These are phyloP conservation scores for Cladosporium colombiae DNA, from an alignment of 2,329 filamentous ascomycete genomes.

Conservation along the genomic window DNA sequence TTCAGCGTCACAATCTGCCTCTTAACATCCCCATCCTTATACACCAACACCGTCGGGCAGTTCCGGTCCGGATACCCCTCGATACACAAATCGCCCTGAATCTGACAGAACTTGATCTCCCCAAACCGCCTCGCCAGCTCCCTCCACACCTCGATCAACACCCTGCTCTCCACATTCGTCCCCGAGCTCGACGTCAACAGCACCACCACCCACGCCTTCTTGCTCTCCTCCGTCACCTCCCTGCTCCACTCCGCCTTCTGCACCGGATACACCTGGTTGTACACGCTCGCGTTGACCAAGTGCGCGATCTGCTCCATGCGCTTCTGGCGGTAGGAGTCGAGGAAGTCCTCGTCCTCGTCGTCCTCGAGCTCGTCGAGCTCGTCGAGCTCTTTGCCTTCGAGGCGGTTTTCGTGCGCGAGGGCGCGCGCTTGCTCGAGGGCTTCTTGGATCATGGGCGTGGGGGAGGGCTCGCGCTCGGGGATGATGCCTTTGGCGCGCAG, in stretches of 20 bases:
- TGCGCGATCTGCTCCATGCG: slow-evolving; percentile 79
- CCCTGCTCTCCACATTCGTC: slow-evolving; percentile 79
- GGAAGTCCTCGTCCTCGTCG: slow-evolving; percentile 88
- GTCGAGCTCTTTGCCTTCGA: slow-evolving; percentile 92
- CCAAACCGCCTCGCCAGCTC: slow-evolving; percentile 82
- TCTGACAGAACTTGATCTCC: slow-evolving; percentile 97
- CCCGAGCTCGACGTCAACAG: slow-evolving; percentile 77
- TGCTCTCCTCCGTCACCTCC: slow-evolving; percentile 89
- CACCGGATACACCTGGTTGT: slow-evolving; percentile 89
- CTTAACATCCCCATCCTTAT: slow-evolving; percentile 88
- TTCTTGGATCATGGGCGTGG: slow-evolving; percentile 94
- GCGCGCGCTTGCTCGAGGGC: slow-evolving; percentile 80
- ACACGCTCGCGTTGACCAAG: slow-evolving; percentile 73
- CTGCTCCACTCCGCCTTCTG: slow-evolving; percentile 91
- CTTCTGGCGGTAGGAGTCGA: slow-evolving; percentile 85
- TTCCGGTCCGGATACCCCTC: slow-evolving; percentile 95
- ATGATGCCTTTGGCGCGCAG: slow-evolving; percentile 95
- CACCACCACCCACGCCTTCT: slow-evolving; percentile 68
- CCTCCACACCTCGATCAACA: slow-evolving; percentile 83
- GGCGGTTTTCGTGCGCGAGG: slow-evolving; percentile 84
- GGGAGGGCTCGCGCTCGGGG: slow-evolving; percentile 94
- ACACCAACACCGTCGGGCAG: slow-evolving; percentile 89
- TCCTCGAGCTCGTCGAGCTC: slow-evolving; percentile 94
- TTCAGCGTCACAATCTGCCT: slow-evolving; percentile 88
- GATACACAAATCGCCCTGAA: slow-evolving; percentile 87